phyloP scores from a whole-genome alignment of 164 flowering plant genomes.

The Kalanchoe fedtschenkoi region DNA sequence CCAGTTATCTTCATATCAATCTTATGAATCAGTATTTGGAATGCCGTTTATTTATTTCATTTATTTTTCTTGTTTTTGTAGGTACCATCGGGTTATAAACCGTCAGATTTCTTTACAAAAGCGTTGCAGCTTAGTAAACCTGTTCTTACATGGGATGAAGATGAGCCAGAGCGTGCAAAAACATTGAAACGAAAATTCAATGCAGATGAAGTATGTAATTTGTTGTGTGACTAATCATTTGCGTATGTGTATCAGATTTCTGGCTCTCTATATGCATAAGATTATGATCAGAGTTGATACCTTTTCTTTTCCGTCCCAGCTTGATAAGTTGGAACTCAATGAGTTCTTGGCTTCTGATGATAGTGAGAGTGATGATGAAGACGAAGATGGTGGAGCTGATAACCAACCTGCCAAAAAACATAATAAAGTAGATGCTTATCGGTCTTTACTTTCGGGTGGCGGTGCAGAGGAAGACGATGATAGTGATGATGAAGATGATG shows the following conservation, averaged over 20 bases:
- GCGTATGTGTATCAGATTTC: not conserved
- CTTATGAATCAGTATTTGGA: not conserved
- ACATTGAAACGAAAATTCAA: slow-evolving; percentile 54
- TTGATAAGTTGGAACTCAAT: slow-evolving; percentile 58
- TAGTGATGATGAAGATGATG: slow-evolving; percentile 36
- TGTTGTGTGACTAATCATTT: not conserved
- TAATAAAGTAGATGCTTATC: slow-evolving; percentile 40
- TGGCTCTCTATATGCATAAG: not conserved
- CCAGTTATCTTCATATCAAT: not conserved
- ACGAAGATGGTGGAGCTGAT: slow-evolving; percentile 26
- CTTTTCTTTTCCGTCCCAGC: slow-evolving; percentile 19
- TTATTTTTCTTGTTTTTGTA: slow-evolving; percentile 16
- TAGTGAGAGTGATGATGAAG: slow-evolving; percentile 48
- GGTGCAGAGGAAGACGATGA: slow-evolving; percentile 52
- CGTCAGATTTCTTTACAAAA: slow-evolving; percentile 57
- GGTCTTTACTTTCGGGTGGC: slow-evolving; percentile 54
- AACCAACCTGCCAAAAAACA: slow-evolving; percentile 24
- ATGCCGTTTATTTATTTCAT: not conserved
- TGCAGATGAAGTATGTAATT: slow-evolving; percentile 56
- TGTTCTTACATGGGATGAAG: slow-evolving; percentile 82
- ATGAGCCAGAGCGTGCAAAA: slow-evolving; percentile 75
- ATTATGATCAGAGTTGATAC: not conserved
- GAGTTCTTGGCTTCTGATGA: slow-evolving; percentile 80
- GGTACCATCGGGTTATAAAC: slow-evolving; percentile 67
- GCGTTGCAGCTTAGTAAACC: slow-evolving; percentile 71